Percentiles rank a stretch among this genome's conserved stretches.
These are phyloP conservation scores for Myriosclerotinia duriaeana DNA, from an alignment of 2,329 filamentous ascomycete genomes.

Conservation along the genomic window DNA sequence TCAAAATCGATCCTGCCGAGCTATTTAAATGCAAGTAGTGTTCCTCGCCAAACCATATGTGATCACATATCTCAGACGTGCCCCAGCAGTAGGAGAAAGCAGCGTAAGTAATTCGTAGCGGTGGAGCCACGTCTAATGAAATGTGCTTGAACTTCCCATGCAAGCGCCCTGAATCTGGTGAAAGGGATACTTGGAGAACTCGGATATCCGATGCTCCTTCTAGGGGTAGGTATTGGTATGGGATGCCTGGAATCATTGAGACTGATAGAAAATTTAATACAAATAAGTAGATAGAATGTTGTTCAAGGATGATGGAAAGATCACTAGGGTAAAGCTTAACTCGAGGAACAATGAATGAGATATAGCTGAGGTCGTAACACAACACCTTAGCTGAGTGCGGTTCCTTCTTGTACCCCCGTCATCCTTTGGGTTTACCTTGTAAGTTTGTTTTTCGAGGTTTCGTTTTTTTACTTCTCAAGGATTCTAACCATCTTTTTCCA, in stretches of 20 bases:
- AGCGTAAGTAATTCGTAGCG: not conserved
- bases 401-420: not conserved
- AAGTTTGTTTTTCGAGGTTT: too few relatives aligned
- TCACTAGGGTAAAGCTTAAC: too few relatives aligned
- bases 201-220: not conserved
- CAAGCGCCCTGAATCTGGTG: not conserved
- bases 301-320: too few relatives aligned
- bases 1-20: not conserved
- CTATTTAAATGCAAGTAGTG: not conserved
- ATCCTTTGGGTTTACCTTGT: too few relatives aligned
- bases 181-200: not conserved
- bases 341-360: not conserved
- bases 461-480: too few relatives aligned
- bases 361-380: not conserved
- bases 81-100: not conserved
- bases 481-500: too few relatives aligned
- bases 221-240: not conserved
- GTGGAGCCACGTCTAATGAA: not conserved
- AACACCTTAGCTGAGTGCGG: not conserved
- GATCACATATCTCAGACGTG: not conserved
- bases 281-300: not conserved
- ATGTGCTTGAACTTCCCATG: not conserved
- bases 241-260: not conserved
- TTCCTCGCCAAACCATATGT: not conserved
- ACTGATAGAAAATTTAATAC: not conserved